Conservation (phyloP, 306 rosid genomes). For the Sicyos baderoa region DNA sequence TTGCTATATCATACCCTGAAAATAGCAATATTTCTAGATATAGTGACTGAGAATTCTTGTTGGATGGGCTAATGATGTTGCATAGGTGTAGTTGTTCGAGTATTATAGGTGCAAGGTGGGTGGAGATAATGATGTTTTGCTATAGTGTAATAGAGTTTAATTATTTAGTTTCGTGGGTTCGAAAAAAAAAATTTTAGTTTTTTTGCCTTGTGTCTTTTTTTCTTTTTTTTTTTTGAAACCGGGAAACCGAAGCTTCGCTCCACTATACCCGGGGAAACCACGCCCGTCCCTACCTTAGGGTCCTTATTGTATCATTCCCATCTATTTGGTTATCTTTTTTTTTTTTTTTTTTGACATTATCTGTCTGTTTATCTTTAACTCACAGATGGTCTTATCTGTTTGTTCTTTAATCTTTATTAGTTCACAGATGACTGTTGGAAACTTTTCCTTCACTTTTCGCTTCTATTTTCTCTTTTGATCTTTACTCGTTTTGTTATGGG, state of each 20-base stretch:
- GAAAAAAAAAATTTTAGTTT: no score
- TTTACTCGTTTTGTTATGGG: background rate
- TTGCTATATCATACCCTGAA: background rate
- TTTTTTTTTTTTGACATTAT: no score
- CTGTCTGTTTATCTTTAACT: background rate
- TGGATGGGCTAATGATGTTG: background rate
- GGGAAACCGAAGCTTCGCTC: no score
- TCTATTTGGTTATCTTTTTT: no score
- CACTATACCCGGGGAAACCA: no score
- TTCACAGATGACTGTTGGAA: background rate
- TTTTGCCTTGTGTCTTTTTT: no score
- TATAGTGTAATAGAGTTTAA: background rate
- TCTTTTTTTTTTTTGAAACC: no score
- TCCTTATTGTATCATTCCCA: background rate
- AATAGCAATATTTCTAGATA: background rate
- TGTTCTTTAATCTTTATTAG: background rate
- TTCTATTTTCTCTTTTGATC: background rate
- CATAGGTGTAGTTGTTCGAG: slow-evolving; percentile 2
- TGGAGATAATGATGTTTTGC: background rate
- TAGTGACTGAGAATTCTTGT: background rate
- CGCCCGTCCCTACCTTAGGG: no score
- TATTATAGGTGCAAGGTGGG: background rate
- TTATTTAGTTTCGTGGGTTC: no score
- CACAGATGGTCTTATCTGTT: background rate
- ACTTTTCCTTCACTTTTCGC: background rate